These are phyloP conservation scores for Carex littledalei DNA, from an alignment of 176 grass and related monocot genomes.

Conservation along the genomic window DNA sequence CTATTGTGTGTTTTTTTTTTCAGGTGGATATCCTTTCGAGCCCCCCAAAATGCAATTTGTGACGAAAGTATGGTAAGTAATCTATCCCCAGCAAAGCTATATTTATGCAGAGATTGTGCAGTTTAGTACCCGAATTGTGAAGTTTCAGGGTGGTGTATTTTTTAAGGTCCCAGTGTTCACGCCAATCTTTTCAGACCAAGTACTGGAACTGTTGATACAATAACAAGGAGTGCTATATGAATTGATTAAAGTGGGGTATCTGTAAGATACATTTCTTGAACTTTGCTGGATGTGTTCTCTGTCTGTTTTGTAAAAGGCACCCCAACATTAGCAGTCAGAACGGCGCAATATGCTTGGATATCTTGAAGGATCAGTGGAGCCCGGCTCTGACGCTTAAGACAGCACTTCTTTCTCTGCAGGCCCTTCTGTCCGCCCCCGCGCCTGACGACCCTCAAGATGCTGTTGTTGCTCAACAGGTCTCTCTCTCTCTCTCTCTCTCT, in stretches of 20 bases:
- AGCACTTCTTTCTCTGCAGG: constrained; percentile 83
- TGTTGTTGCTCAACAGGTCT: constrained; percentile 94
- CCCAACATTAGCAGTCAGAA: constrained; percentile 99
- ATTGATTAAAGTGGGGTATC: not conserved
- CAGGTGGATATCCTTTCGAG: constrained; percentile 96
- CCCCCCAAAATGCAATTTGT: constrained; percentile 99
- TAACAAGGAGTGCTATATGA: not conserved
- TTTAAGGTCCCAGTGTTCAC: not conserved
- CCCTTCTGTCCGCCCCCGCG: constrained; percentile 81
- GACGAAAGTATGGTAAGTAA: constrained; percentile 97
- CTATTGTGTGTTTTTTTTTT: constrained; percentile 7
- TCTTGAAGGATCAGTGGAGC: constrained; percentile 99
- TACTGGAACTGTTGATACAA: not conserved
- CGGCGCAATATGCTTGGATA: constrained; percentile 98
- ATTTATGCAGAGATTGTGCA: not conserved
- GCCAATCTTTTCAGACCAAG: not conserved
- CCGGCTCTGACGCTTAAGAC: constrained; percentile 97
- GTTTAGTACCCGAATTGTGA: not conserved
- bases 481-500: constrained; percentile 22
- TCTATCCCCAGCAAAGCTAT: not conserved
- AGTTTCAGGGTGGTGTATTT: not conserved
- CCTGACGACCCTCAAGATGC: constrained; percentile 99
- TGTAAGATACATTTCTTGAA: not conserved
- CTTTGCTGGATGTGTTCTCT: constrained; percentile 14
- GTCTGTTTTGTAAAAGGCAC: constrained; percentile 60